Base-by-base conservation (phyloP, 169 alveolate genomes). In the Plasmodium cynomolgi region DNA sequence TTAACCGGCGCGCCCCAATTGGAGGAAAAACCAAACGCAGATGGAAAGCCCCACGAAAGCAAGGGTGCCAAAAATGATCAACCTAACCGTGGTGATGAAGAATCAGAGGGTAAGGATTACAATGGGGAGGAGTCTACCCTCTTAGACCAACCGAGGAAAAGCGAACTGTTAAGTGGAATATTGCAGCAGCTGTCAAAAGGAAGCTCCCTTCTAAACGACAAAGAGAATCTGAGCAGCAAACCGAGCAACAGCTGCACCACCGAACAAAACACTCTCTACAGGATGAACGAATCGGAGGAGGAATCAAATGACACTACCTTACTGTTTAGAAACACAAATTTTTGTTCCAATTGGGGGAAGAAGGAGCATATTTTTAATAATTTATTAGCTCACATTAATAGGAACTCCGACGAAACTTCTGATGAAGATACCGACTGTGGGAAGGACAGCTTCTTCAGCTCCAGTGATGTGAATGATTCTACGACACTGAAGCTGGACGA, bases 361-460 rank as follows among this genome's bases (percentile, higher is more conserved):
- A 50, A 79, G n/a, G 79, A 90, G 11, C 9, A 13, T 62, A 41
- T 62, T 47, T 56, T 90, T 11, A 80, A 80, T 79, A 62, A 79
- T 79, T 20, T 90, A 23, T 90, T 90, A 44, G 39, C 47, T 34
- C 58, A 80, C 4, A 26, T 90, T 90, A 79, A 90, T 23, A 39
- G 31, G 15, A 29, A 58, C 50, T 56, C 56, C 34, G 47, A 41
- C 29, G 94, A 90, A 79, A 80, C 84, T 26, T 90, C 94, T 13
- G 90, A 80, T 15, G 94, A 80, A 37, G 90, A 90, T 23, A 68
- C 84, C 8, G 94, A 90, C 34, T 80, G 94, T 68, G 88, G 84
- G 33, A 81, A 47, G 26, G 94, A 90, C 73, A 90, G 94, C 50
- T 90, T 90, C 72, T 90, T 90, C 82, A 90, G 94, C 37, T 39